phyloP scores from a whole-genome alignment of 2,329 filamentous ascomycete genomes.

The Leptographium wingfieldii region DNA sequence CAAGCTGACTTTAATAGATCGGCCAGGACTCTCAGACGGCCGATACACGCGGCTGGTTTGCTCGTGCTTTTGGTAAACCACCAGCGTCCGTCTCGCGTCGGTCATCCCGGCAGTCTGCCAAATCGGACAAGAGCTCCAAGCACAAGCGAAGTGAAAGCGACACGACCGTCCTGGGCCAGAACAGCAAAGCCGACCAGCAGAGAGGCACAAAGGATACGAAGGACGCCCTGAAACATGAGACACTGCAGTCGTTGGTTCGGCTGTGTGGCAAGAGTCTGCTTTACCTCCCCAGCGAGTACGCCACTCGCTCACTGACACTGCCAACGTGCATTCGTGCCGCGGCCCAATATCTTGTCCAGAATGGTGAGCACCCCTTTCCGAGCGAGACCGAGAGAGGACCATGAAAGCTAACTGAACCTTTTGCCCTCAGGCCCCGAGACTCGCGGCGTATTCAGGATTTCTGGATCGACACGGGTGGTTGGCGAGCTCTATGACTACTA shows the following conservation, averaged over 20 bases:
- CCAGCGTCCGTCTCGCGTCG: conserved; percentile 11
- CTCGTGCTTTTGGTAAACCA: conserved; percentile 20
- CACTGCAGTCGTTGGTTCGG: conserved; percentile 46
- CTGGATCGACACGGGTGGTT: conserved; percentile 45
- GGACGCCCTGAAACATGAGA: conserved; percentile 30
- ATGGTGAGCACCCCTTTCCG: conserved; percentile 31
- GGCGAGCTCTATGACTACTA: conserved; percentile 52
- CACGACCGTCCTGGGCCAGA: conserved; percentile 30
- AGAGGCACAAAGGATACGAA: conserved; percentile 26
- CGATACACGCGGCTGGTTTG: conserved; percentile 18
- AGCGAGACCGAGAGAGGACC: not conserved
- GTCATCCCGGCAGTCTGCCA: conserved; percentile 13
- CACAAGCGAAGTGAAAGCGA: conserved; percentile 23
- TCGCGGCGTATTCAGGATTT: conserved; percentile 50
- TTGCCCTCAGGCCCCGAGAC: conserved; percentile 24
- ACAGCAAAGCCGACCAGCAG: conserved; percentile 20
- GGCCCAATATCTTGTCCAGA: conserved; percentile 49
- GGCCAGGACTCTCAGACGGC: conserved; percentile 6
- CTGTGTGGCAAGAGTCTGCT: conserved; percentile 51
- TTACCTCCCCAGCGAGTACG: conserved; percentile 46
- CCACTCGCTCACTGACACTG: conserved; percentile 42
- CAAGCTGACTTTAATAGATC: conserved; percentile 4
- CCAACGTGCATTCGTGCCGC: conserved; percentile 56
- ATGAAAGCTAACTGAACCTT: no score
- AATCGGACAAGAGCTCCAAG: conserved; percentile 3